These are phyloP conservation scores for Fusarium nematophilum DNA, from an alignment of 2,329 filamentous ascomycete species.

Conservation along the genomic window DNA sequence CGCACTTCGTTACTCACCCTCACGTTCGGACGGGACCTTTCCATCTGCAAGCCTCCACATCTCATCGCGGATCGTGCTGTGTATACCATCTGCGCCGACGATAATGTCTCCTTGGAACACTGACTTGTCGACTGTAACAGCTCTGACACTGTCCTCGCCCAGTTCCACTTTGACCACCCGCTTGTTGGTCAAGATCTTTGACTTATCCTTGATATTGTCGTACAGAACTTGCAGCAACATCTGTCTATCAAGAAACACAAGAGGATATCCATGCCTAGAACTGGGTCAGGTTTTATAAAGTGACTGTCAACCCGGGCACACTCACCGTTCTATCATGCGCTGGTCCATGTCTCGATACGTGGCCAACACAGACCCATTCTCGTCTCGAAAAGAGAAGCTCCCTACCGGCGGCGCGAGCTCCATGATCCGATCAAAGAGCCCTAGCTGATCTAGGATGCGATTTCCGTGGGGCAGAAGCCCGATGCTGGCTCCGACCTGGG, in stretches of 20 bases:
- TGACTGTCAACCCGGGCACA: no score
- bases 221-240: conserved; percentile 49
- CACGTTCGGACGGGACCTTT: not conserved
- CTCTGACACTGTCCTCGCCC: conserved; percentile 32
- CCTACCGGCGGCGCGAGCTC: conserved; percentile 1
- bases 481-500: conserved; percentile 60
- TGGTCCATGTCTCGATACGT: conserved; percentile 2
- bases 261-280: conserved; percentile 43
- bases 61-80: not conserved
- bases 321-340: conserved; percentile 7
- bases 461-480: conserved; percentile 56
- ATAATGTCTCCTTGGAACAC: conserved; percentile 47
- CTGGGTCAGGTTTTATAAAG: no score
- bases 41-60: not conserved
- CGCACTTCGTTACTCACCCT: no score
- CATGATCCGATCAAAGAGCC: conserved; percentile 39
- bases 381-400: conserved; percentile 5
- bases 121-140: conserved; percentile 47
- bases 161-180: conserved; percentile 16
- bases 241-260: conserved; percentile 50
- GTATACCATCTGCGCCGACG: conserved; percentile 36
- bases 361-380: not conserved
- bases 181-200: conserved; percentile 25
- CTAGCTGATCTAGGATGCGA: conserved; percentile 62
- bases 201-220: conserved; percentile 46